Evolutionary conservation across 2,329 filamentous ascomycete species (phyloP).

Genomic region (Myriangium duriaei): DNA sequence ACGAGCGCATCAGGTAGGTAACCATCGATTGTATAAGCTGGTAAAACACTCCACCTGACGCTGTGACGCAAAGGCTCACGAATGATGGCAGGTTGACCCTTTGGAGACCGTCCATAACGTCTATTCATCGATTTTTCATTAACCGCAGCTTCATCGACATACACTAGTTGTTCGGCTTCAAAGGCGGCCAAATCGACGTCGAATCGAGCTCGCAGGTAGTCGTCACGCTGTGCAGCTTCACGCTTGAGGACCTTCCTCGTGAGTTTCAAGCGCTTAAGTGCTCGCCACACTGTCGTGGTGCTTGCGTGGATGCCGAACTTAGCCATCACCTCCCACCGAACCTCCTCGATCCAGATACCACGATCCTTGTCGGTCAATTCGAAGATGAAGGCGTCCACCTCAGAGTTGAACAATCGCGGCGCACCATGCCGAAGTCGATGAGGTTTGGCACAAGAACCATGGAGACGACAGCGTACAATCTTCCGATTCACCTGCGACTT

Average conservation of each 20-base stretch:
- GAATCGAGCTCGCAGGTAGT: background rate
- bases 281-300: background rate
- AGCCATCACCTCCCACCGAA: background rate
- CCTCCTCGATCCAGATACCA: background rate
- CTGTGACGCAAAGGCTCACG: background rate
- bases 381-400: background rate
- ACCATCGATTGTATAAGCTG: slow-evolving; percentile 9
- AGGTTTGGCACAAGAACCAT: background rate
- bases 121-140: slow-evolving; percentile 5
- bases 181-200: background rate
- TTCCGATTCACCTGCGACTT: background rate
- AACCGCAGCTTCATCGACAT: slow-evolving; percentile 10
- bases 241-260: slow-evolving; percentile 5
- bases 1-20: slow-evolving; percentile 5
- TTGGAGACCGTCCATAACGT: slow-evolving; percentile 6
- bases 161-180: slow-evolving; percentile 3
- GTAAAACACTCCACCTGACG: slow-evolving; percentile 6
- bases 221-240: background rate
- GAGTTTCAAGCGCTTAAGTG: background rate
- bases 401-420: background rate
- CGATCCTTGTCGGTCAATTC: background rate
- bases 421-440: background rate
- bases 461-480: background rate
- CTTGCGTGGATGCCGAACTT: background rate
- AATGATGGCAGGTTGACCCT: background rate